phyloP scores from a whole-genome alignment of 2,329 filamentous ascomycete species.

The Verticillium nubilum region DNA sequence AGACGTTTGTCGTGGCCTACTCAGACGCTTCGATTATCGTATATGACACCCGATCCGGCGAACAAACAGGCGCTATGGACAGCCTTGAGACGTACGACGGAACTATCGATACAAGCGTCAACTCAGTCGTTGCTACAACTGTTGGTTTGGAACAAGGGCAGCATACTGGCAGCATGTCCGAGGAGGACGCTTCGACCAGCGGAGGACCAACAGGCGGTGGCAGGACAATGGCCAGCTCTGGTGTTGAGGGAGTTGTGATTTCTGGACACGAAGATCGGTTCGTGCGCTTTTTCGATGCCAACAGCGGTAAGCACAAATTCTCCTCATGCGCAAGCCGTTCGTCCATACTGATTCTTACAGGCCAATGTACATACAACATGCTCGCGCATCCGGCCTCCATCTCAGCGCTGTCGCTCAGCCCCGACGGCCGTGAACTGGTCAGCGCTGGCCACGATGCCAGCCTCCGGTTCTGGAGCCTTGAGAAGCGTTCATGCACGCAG shows the following conservation, averaged over 20 bases:
- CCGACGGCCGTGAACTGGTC: conserved; percentile 89
- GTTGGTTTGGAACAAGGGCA: conserved; percentile 72
- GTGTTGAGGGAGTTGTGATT: conserved; percentile 89
- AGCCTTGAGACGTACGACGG: conserved; percentile 92
- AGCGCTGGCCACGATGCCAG: conserved; percentile 94
- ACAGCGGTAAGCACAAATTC: conserved; percentile 68
- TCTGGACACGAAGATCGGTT: conserved; percentile 95
- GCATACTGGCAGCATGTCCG: conserved; percentile 51
- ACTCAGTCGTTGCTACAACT: conserved; percentile 84
- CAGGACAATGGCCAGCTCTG: conserved; percentile 60
- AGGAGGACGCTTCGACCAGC: conserved; percentile 66
- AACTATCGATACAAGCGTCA: conserved; percentile 73
- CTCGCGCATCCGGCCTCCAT: conserved; percentile 92
- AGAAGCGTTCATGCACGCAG: conserved; percentile 92
- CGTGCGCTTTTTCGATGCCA: conserved; percentile 96
- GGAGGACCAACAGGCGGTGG: conserved; percentile 75
- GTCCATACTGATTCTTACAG: conserved; percentile 36
- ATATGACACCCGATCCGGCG: conserved; percentile 86
- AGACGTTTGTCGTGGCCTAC: conserved; percentile 90
- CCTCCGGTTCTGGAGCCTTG: conserved; percentile 92
- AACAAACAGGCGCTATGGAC: conserved; percentile 88
- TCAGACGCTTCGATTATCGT: conserved; percentile 85
- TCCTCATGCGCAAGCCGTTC: background rate
- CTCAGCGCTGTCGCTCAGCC: conserved; percentile 83
- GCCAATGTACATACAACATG: conserved; percentile 99